Evolutionary conservation across 1,284 basidiomycete species (phyloP), one percentile per base, ranked within the genome.

Genomic region (Cutaneotrichosporon cavernicola): DNA sequence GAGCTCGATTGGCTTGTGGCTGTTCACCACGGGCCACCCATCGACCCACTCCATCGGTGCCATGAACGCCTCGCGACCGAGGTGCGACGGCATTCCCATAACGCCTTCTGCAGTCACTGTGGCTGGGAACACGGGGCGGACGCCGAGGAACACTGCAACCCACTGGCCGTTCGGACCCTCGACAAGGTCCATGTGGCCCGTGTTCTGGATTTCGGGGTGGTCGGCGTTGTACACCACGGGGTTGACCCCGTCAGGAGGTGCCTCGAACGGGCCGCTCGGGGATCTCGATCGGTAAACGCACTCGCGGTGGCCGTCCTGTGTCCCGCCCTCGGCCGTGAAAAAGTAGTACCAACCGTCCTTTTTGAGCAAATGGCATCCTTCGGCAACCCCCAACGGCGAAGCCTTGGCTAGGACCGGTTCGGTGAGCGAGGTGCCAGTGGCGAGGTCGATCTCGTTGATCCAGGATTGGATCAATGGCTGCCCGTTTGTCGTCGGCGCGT

Each of bases 291-390:
- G 64, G n/a, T 49, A 68, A 2, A 74, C 64, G 62, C 67, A 70
- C 50, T 70, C 66, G 30, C 65, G 67, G 60, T 74, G 72, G 32
- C 60, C 49, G 2, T 47, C 60, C 56, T 72, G 69, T n/a, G 74
- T 76, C 0, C 75, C 75, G 0, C 73, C 75, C 43, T 76, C 75
- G 4, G 75, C 75, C 1, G 67, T 69, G 56, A 69, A 55, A 26
- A 76, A 68, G 68, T 75, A 75, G 56, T 72, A 71, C 9, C 43
- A 69, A 0, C 59, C 71, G 36, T 71, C 68, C 30, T 65, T 65
- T 30, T 68, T 65, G 62, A 68, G 68, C 38, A 76, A 68, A 51
- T 76, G 73, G 4, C 65, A 62, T 6, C 73, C 73, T 56, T 76
- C 74, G 47, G 73, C 70, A 26, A 71, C 64, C 7, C 66, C 26